Percentiles rank a stretch among this genome's conserved stretches.
These are phyloP conservation scores for Microascus cirrosus DNA, from an alignment of 2,329 filamentous ascomycete genomes.

Conservation along the genomic window DNA sequence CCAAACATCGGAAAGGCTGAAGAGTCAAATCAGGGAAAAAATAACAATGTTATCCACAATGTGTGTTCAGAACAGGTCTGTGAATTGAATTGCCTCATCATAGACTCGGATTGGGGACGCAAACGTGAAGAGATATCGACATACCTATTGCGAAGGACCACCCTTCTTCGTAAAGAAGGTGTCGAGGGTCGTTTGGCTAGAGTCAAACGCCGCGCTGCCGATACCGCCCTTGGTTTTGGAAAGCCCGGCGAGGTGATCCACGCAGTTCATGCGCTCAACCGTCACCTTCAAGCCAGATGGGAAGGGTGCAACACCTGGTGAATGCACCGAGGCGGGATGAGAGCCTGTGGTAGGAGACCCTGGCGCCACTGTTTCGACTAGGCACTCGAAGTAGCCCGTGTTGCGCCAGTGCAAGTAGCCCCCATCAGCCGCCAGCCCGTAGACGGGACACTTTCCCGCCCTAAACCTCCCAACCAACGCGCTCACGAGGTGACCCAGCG, in stretches of 20 bases:
- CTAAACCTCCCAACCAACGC: constrained; percentile 46
- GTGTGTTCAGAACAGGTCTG: constrained; percentile 73
- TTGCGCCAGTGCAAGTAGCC: constrained; percentile 35
- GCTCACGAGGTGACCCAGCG: constrained; percentile 59
- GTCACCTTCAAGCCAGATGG: constrained; percentile 13
- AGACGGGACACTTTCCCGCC: not conserved
- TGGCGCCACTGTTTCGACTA: not conserved
- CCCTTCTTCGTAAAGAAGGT: constrained; percentile 57
- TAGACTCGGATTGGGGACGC: constrained; percentile 18
- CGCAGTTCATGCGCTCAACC: constrained; percentile 55
- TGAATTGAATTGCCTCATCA: constrained; percentile 63
- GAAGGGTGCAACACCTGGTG: not conserved
- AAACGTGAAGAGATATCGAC: constrained; percentile 23
- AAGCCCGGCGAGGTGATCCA: constrained; percentile 59
- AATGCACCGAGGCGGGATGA: not conserved
- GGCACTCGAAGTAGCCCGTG: constrained; percentile 32
- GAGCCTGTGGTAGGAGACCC: not conserved
- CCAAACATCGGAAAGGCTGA: constrained; percentile 31
- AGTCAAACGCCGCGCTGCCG: constrained; percentile 66
- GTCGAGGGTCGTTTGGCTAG: constrained; percentile 63
- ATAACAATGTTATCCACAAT: constrained; percentile 67
- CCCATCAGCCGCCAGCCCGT: not conserved
- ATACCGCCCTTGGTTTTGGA: constrained; percentile 76
- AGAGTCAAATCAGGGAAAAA: constrained; percentile 51
- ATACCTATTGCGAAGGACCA: not conserved